Conservation (phyloP, 2,329 filamentous ascomycete genomes). For the Xylaria sp. region DNA sequence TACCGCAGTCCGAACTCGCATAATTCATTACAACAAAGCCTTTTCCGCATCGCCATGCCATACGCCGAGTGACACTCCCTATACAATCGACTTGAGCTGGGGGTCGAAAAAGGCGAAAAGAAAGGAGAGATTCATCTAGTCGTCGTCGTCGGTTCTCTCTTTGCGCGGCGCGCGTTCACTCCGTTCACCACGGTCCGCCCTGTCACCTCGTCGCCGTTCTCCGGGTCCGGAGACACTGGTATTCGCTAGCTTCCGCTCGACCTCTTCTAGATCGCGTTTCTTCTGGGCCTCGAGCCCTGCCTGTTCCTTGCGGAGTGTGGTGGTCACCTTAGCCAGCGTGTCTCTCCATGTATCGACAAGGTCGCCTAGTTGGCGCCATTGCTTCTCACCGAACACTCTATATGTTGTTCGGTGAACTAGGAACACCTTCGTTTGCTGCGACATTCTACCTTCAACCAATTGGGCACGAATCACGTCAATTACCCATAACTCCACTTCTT, state of each 20-base stretch:
- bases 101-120: constrained; percentile 41
- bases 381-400: constrained; percentile 96
- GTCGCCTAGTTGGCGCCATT: constrained; percentile 94
- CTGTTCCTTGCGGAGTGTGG: constrained; percentile 83
- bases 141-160: constrained; percentile 66
- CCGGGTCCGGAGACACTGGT: constrained; percentile 52
- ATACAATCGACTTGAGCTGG: constrained; percentile 43
- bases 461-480: constrained; percentile 98
- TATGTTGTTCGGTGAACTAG: constrained; percentile 96
- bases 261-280: constrained; percentile 79
- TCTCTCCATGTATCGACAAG: constrained; percentile 91
- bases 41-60: constrained; percentile 45
- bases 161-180: constrained; percentile 51
- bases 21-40: constrained; percentile 41
- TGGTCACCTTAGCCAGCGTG: constrained; percentile 80
- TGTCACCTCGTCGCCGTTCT: constrained; percentile 46
- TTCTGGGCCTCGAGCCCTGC: constrained; percentile 78
- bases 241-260: constrained; percentile 72
- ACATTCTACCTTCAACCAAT: constrained; percentile 95
- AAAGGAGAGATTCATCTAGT: constrained; percentile 53
- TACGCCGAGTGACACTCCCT: constrained; percentile 45
- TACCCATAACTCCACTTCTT: constrained; percentile 97
- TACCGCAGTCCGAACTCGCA: constrained; percentile 33
- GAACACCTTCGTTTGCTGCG: constrained; percentile 91
- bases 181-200: constrained; percentile 44